phyloP scores from a whole-genome alignment of 2,329 filamentous ascomycete genomes.

The Microdochium nivale region DNA sequence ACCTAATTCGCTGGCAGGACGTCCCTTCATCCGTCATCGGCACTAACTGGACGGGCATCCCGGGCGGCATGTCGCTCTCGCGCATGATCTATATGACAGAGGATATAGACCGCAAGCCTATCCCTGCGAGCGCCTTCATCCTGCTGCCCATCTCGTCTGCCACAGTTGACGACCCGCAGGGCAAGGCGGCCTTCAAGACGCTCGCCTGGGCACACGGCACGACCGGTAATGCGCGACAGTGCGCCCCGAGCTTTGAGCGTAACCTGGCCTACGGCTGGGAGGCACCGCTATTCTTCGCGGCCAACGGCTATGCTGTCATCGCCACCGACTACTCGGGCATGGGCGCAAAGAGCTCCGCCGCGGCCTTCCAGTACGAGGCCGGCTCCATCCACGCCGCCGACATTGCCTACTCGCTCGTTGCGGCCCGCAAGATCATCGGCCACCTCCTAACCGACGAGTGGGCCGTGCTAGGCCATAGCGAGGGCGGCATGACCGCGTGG shows the following conservation, averaged over 20 bases:
- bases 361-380: constrained; percentile 6
- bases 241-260: constrained; percentile 13
- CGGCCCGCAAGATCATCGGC: constrained; percentile 7
- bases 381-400: constrained; percentile 12
- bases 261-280: constrained; percentile 13
- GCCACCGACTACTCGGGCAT: background rate
- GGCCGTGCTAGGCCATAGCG: constrained; percentile 13
- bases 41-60: constrained; percentile 7
- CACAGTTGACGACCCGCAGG: background rate
- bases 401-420: constrained; percentile 6
- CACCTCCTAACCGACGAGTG: constrained; percentile 9
- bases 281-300: constrained; percentile 9
- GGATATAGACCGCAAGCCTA: constrained; percentile 7
- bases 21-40: constrained; percentile 1
- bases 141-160: constrained; percentile 4
- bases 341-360: constrained; percentile 5
- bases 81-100: constrained; percentile 10
- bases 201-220: constrained; percentile 17
- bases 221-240: constrained; percentile 9
- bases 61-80: constrained; percentile 5
- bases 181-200: constrained; percentile 2
- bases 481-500: constrained; percentile 15
- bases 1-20: constrained; percentile 9
- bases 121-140: constrained; percentile 8
- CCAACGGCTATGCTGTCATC: background rate